These are phyloP conservation scores for Trametes polyzona DNA, from an alignment of 1,284 basidiomycete genomes.

Conservation along the genomic window DNA sequence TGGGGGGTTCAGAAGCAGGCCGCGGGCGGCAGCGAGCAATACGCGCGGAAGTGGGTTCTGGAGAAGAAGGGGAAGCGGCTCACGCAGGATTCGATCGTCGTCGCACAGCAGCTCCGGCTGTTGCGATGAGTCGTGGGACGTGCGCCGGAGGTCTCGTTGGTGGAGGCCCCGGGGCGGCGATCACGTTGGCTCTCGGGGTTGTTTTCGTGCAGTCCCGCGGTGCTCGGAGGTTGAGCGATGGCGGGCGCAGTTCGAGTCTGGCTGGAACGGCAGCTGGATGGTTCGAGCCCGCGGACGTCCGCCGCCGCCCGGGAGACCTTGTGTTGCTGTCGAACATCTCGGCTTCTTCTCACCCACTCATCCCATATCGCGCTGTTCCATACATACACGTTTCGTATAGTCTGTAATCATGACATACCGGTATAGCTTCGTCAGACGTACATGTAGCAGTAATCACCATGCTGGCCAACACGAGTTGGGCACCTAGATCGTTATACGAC, in stretches of 20 bases:
- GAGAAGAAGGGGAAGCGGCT: constrained; percentile 27
- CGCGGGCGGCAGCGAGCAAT: neutral
- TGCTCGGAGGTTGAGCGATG: too few species aligned
- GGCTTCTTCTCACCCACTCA: neutral
- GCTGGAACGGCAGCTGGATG: neutral
- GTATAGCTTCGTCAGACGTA: neutral
- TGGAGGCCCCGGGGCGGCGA: too few species aligned
- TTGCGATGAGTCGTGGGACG: constrained; percentile 15
- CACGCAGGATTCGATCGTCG: constrained; percentile 22
- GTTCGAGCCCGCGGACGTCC: neutral
- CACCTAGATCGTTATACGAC: too few species aligned
- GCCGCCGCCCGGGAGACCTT: neutral
- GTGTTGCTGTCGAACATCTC: too few species aligned
- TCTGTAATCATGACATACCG: neutral
- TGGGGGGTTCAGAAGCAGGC: constrained; percentile 3
- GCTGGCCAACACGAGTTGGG: too few species aligned
- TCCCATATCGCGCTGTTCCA: neutral
- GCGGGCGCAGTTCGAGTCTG: neutral
- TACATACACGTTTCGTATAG: neutral
- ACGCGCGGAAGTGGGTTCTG: constrained; percentile 24
- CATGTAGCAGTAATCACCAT: neutral
- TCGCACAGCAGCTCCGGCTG: constrained; percentile 22
- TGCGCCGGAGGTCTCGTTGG: too few species aligned
- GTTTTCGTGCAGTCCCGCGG: neutral
- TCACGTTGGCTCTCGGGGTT: too few species aligned